Evolutionary conservation across 768 basidiomycete species (phyloP), one percentile per base, ranked within the genome.

Genomic region (Russula olivacea): DNA sequence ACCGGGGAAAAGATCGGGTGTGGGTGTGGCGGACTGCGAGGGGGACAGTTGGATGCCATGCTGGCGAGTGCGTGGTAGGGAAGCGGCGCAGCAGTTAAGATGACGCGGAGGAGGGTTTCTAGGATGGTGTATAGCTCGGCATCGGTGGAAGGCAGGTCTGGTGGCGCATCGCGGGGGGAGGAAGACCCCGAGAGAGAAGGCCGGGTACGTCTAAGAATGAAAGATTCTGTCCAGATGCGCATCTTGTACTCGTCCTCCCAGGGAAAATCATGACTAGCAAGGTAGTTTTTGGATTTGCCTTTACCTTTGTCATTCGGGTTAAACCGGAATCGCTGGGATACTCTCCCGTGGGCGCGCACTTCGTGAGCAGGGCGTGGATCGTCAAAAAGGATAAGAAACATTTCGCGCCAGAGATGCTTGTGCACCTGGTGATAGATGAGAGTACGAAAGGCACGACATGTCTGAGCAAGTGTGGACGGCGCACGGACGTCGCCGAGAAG

Each of bases 371-470:
- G 62, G 28, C 57, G 56, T 12, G 74, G 76, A 63, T 77, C 71
- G 56, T 78, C 78, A 52, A 77, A 78, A 10, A 66, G 52, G 17
- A 64, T 49, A 41, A 77, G 72, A 72, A 77, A 78, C 63, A 77
- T 65, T 34, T 70, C 65, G 15, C 75, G 71, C 78, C 78, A 79
- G 15, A 78, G 70, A 63, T 77, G 73, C 11, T 68, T 63, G 61
- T 75, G 74, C 1, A 57, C 21, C 14, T 71, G 59, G 28, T 69
- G 61, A 65, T 77, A 74, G 11, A 78, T 70, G 43, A 77, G 71
- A 12, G 64, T 50, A 40, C 61, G 66, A 58, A 74, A 66, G 12
- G 66, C 41, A 14, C 67, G 68, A 64, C 73, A 77, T 30, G 78
- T 74, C 67, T 71, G 73, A 15, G 75, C 66, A 50, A 76, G 68